Conservation (phyloP, 2,329 filamentous ascomycete genomes). For the Trichoderma simmonsii region DNA sequence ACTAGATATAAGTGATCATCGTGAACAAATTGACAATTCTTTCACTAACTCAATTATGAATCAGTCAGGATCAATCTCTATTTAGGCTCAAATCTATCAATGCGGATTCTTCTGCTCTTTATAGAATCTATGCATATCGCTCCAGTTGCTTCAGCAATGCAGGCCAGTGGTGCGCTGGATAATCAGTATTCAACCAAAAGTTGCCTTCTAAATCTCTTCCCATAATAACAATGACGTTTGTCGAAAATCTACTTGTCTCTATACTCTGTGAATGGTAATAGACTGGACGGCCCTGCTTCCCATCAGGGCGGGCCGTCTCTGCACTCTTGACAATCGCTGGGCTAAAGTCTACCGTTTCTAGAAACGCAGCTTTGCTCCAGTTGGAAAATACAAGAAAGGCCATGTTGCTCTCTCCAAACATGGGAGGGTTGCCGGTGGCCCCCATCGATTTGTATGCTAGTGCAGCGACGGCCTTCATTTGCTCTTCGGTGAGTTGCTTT, state of each 20-base stretch:
- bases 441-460: neutral
- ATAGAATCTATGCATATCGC: neutral
- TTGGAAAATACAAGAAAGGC: neutral
- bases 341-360: conserved; percentile 4
- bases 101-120: neutral
- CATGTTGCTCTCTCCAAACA: neutral
- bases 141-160: neutral
- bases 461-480: neutral
- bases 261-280: neutral
- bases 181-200: neutral
- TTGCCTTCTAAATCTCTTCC: conserved; percentile 1
- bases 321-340: neutral
- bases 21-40: too few relatives aligned
- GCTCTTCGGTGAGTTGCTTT: neutral
- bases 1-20: too few relatives aligned
- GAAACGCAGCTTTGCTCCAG: conserved; percentile 11
- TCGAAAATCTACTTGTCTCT: neutral
- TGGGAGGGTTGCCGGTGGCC: neutral
- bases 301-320: neutral
- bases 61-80: neutral
- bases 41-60: neutral
- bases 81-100: neutral
- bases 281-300: neutral
- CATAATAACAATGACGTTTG: neutral
- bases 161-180: neutral